Conservation (phyloP, 257 asterid genomes). For the Nicotiana paniculata region DNA sequence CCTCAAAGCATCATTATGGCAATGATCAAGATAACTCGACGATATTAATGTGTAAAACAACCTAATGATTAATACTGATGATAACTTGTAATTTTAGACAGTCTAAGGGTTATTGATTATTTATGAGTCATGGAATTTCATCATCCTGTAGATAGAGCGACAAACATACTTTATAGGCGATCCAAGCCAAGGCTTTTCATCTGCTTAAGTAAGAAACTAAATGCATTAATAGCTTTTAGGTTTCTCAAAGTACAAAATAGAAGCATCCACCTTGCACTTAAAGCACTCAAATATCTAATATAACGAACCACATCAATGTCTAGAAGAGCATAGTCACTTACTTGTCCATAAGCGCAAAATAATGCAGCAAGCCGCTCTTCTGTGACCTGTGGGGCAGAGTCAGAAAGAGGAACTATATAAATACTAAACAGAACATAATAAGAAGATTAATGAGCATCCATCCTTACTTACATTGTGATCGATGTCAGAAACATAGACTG, state of each 20-base stretch:
- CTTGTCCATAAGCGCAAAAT: constrained; percentile 80
- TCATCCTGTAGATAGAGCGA: not conserved
- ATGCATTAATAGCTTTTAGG: not conserved
- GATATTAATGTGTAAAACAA: not conserved
- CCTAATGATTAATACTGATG: not conserved
- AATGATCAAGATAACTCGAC: not conserved
- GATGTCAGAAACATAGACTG: constrained; percentile 88
- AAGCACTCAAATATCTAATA: not conserved
- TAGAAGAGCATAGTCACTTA: constrained; percentile 29
- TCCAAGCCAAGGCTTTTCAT: constrained; percentile 1
- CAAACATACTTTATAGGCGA: not conserved
- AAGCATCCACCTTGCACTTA: not conserved
- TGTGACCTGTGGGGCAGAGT: constrained; percentile 45
- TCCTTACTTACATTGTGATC: constrained; percentile 61
- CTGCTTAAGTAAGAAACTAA: not conserved
- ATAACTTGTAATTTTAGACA: not conserved
- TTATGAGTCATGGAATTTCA: not conserved
- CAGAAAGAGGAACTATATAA: constrained; percentile 19
- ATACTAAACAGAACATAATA: constrained; percentile 4
- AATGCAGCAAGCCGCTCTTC: constrained; percentile 90
- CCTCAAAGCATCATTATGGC: not conserved
- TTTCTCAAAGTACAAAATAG: not conserved
- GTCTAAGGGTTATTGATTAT: not conserved
- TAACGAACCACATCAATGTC: not conserved
- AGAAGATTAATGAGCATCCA: not conserved